These are phyloP conservation scores for Haberlea rhodopensis DNA, from an alignment of 257 asterid genomes.

Conservation along the genomic window DNA sequence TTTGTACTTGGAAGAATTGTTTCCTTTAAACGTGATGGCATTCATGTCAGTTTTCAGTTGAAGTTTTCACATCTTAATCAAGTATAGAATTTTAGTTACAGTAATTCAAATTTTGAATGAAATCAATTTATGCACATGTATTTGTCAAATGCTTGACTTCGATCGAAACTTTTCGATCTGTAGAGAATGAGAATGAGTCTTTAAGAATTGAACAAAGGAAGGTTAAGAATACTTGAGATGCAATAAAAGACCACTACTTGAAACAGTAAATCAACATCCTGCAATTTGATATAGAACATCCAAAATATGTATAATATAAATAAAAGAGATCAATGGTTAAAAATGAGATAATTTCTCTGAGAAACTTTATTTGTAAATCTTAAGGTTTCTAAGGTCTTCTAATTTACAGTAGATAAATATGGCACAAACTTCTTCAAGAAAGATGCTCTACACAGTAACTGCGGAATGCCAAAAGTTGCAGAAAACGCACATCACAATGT, in stretches of 20 bases:
- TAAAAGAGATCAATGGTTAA: neutral
- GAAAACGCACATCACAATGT: constrained; percentile 16
- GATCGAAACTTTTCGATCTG: neutral
- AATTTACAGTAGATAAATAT: constrained; percentile 26
- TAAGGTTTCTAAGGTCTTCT: constrained; percentile 13
- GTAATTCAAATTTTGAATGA: neutral
- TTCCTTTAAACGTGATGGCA: neutral
- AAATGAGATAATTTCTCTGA: constrained; percentile 9
- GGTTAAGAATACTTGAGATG: constrained; percentile 1
- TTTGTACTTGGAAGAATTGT: neutral
- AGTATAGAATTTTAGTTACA: neutral
- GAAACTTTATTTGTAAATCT: constrained; percentile 21
- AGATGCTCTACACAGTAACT: constrained; percentile 21
- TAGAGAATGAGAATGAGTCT: neutral
- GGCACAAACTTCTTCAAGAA: constrained; percentile 25
- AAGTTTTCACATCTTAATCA: too few relatives aligned
- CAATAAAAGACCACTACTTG: constrained; percentile 10
- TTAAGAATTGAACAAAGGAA: neutral
- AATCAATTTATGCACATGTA: neutral
- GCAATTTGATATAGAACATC: constrained; percentile 9
- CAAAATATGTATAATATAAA: neutral
- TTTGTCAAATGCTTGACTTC: neutral
- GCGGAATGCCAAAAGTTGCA: constrained; percentile 7
- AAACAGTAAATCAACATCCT: neutral
- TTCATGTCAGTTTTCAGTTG: neutral